Conservation (phyloP, 257 asterid species). For the Leptodermis oblonga region DNA sequence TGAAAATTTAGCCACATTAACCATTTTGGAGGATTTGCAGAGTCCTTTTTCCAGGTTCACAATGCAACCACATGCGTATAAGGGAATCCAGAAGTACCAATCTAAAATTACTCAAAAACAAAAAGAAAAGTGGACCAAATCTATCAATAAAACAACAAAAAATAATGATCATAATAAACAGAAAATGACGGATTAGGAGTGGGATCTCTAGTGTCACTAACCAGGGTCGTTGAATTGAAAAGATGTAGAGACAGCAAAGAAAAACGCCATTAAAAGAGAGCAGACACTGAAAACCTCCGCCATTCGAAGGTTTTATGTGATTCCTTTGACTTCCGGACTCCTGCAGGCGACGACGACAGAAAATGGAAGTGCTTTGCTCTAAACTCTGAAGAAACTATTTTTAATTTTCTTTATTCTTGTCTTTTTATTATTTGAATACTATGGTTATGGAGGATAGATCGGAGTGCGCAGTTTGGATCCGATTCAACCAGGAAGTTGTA, state of each 20-base stretch:
- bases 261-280: conserved; percentile 32
- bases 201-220: neutral
- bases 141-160: neutral
- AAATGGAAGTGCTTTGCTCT: neutral
- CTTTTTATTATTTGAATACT: too few relatives aligned
- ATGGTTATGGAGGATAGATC: neutral
- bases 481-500: neutral
- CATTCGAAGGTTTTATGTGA: neutral
- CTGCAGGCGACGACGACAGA: neutral
- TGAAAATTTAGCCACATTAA: conserved; percentile 23
- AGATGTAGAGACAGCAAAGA: conserved; percentile 37
- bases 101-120: conserved; percentile 18
- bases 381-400: too few relatives aligned
- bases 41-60: conserved; percentile 28
- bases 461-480: neutral
- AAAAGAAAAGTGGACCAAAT: neutral
- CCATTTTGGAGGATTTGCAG: neutral
- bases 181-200: neutral
- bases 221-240: conserved; percentile 37
- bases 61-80: conserved; percentile 28
- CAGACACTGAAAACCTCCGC: conserved; percentile 13
- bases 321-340: neutral
- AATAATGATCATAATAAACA: neutral
- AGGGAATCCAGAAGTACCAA: conserved; percentile 46
- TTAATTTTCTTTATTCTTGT: neutral